Percentiles rank a stretch among this genome's conserved stretches.
Conservation (phyloP, 2,329 filamentous ascomycete genomes). For the Aureobasidium mangrovei region DNA sequence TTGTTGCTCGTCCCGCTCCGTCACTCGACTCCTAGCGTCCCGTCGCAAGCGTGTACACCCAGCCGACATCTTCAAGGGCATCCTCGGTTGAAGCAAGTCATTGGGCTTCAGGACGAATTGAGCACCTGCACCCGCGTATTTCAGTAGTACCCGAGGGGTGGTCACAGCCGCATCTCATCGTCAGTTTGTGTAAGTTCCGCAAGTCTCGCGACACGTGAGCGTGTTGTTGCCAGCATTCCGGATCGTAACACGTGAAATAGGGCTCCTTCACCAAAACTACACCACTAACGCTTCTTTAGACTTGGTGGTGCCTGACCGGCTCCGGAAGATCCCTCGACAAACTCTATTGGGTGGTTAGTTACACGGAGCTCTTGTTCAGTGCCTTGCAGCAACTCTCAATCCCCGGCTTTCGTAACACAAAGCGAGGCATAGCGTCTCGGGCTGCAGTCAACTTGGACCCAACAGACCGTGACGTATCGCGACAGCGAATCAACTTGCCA, state of each 20-base stretch:
- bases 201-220: not conserved
- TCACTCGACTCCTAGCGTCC: not conserved
- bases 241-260: not conserved
- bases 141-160: not conserved
- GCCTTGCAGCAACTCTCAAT: conserved; percentile 14
- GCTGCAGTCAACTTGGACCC: conserved; percentile 13
- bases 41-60: conserved; percentile 6
- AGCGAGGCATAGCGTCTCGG: conserved; percentile 12
- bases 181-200: conserved; percentile 1
- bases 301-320: not conserved
- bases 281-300: not conserved
- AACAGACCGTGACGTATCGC: conserved; percentile 23
- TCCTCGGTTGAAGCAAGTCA: conserved; percentile 1
- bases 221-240: not conserved
- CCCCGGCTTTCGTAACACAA: conserved; percentile 14
- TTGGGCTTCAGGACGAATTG: conserved; percentile 3
- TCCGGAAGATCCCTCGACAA: not conserved
- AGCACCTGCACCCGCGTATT: not conserved
- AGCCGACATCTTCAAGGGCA: conserved; percentile 1
- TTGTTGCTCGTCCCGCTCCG: not conserved
- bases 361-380: conserved; percentile 3
- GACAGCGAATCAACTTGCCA: conserved; percentile 26
- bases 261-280: not conserved
- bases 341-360: not conserved
- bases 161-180: not conserved